Evolutionary conservation across 805 yeast genomes (phyloP), one percentile per base, ranked within the genome.

Genomic region (Ogataea paradorogensis): DNA sequence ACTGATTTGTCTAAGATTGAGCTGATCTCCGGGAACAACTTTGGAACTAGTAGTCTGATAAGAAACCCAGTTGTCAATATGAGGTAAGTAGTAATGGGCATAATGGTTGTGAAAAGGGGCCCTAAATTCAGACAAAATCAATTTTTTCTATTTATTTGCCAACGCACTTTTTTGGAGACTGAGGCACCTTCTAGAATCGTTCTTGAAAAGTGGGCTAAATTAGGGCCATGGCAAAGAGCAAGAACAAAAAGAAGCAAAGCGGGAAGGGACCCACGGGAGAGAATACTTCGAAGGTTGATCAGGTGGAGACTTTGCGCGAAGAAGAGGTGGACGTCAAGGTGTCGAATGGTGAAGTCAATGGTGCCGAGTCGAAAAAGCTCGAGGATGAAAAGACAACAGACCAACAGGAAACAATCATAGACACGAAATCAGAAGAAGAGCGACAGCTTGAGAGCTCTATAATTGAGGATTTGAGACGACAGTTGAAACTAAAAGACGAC

Each of bases 1-100:
- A 80, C 80, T 2, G 80, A 69, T n/a, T 64, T 62, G 42, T 71
- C 78, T 24, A 77, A 58, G 3, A 62, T 42, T 3, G 40, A 35
- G 4, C 71, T 43, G 6, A 67, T 36, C 5, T 41, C 33, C 0
- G 70, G 69, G 16, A 61, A 42, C 4, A 47, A 32, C 2, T 43
- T 42, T n/a, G 67, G 67, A 15, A 59, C 42, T 4, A 41, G 9
- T 2, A 56, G 27, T 39, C 67, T 44, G 4, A 62, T 38, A 4
- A 50, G 9, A 11, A 59, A 50, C 11, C 67, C 66, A 6, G 46
- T 15, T 2, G 37, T 15, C 8, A 58, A 22, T 9, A 59, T 37
- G 9, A 26, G 15, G 14, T 28, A 11, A 2, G 54, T 10, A 11
- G 29, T 24, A 7, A 9, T 22, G 27, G 15, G 13, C 28, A 32